Conservation (phyloP, 495 filamentous ascomycete species). For the Penicillium atrosanguineum region DNA sequence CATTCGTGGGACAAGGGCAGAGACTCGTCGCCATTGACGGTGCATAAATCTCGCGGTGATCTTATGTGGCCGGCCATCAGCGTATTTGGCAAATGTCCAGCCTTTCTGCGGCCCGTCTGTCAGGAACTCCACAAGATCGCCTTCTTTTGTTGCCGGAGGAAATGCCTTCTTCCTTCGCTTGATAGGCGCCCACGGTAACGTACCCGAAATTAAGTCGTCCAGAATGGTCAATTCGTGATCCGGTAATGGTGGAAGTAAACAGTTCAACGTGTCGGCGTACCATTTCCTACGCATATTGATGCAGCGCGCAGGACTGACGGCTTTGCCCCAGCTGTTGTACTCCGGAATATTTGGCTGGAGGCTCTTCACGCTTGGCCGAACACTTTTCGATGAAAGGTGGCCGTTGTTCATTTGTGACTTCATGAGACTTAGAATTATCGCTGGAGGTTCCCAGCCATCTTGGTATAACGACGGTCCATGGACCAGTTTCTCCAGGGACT, state of each 20-base stretch:
- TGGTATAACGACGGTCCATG: constrained; percentile 12
- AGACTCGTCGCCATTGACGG: constrained; percentile 44
- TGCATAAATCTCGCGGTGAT: constrained; percentile 46
- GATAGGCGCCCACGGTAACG: constrained; percentile 37
- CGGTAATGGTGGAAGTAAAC: constrained; percentile 71
- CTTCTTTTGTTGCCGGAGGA: constrained; percentile 1
- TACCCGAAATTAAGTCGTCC: constrained; percentile 55
- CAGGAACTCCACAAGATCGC: constrained; percentile 22
- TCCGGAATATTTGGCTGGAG: constrained; percentile 54
- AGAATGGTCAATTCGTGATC: constrained; percentile 62
- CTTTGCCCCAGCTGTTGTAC: constrained; percentile 61
- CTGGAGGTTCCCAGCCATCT: constrained; percentile 40
- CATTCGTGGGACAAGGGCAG: constrained; percentile 36
- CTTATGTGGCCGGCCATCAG: constrained; percentile 35
- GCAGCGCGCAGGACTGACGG: constrained; percentile 49
- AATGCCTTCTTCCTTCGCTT: constrained; percentile 28
- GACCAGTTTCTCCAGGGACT: constrained; percentile 21
- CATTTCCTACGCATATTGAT: constrained; percentile 58
- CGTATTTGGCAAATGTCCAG: constrained; percentile 30
- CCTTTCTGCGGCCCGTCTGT: constrained; percentile 34
- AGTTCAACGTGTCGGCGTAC: constrained; percentile 54
- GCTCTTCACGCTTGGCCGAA: constrained; percentile 33
- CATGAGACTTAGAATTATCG: constrained; percentile 31
- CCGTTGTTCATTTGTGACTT: constrained; percentile 35
- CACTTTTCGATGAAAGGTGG: constrained; percentile 15